Base-by-base conservation (phyloP, 306 rosid species). In the Lathyrus sativus region DNA sequence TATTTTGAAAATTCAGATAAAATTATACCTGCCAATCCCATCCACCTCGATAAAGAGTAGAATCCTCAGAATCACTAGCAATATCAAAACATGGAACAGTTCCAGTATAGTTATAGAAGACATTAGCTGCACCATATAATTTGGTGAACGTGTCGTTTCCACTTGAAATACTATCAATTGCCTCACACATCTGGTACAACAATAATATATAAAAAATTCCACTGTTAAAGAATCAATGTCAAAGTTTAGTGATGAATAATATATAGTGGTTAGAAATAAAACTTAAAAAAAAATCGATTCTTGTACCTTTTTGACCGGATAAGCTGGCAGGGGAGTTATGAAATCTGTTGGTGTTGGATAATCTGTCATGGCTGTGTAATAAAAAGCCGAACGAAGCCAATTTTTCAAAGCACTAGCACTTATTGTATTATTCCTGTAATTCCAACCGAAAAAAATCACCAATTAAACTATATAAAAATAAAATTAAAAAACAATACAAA, bases 1-100 rank as follows among this genome's bases (percentile, higher is more conserved):
- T 7, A 15, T 48, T 7, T 7, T 3, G 11, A 48, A 48, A 48
- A 15, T 48, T 48, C 18, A 48, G 15, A 48, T 7, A 48, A 2
- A 48, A 48, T 1, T 15, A 14, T 48, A 92, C 98, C 92, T 92
- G 98, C 95, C 96, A 92, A 29, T 19, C 18, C 98, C 95, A 92
- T 63, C 81, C 89, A 26, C 82, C 68, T 14, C 86, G 92, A 48
- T 76, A 88, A 6, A 86, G 38, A 33, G 0, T 85, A 55, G 96
- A 95, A 78, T 89, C 96, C 2, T 1, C 57, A 9, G 96, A 89
- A 65, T 83, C 0, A 70, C 82, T 89, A 9, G 28, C 41, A 22
- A 83, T 67, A 73, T 92, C 45, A 13, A 89, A 92, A 73, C 96
- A 92, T 17, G 76, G 71, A 42, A 71, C 79, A 4, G 44, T 43